These are phyloP conservation scores for Talaromyces stipitatus DNA, from an alignment of 495 filamentous ascomycete species.

Conservation along the genomic window DNA sequence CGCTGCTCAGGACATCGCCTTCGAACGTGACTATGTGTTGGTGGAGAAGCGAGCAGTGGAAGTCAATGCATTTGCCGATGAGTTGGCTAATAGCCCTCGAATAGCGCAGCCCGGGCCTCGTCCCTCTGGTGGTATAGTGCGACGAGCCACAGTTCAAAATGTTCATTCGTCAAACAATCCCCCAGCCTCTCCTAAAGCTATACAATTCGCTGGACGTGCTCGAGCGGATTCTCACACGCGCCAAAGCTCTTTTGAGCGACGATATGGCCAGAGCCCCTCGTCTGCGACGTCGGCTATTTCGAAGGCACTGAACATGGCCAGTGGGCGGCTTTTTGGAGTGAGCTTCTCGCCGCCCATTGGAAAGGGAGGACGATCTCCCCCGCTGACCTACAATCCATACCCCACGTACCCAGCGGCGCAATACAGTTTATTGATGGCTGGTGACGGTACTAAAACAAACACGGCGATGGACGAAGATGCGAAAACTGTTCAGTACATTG, in stretches of 20 bases:
- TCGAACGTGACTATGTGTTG: conserved; percentile 89
- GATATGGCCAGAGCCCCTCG: conserved; percentile 65
- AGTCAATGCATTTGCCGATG: conserved; percentile 95
- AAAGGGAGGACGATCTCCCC: conserved; percentile 61
- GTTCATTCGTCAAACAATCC: conserved; percentile 47
- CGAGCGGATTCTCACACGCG: conserved; percentile 59
- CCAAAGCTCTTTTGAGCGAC: conserved; percentile 70
- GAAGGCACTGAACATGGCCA: conserved; percentile 91
- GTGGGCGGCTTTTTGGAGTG: conserved; percentile 71
- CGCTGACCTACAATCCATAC: conserved; percentile 70
- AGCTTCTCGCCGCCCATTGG: conserved; percentile 63
- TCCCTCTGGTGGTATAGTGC: conserved; percentile 42
- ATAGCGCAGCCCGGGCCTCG: conserved; percentile 24
- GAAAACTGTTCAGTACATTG: conserved; percentile 68
- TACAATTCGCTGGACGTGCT: conserved; percentile 59
- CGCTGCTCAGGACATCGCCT: conserved; percentile 78
- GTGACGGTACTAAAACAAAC: conserved; percentile 52
- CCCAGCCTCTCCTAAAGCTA: conserved; percentile 50
- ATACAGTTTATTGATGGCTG: conserved; percentile 51
- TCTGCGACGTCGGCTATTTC: conserved; percentile 84
- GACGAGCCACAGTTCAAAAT: conserved; percentile 65
- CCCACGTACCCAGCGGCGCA: conserved; percentile 75
- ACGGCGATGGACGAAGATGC: conserved; percentile 70
- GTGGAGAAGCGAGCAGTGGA: conserved; percentile 93
- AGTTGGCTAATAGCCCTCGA: conserved; percentile 71